Percentiles rank a stretch among this genome's conserved stretches.
Conservation (phyloP, 257 asterid genomes). For the Henckelia pumila region DNA sequence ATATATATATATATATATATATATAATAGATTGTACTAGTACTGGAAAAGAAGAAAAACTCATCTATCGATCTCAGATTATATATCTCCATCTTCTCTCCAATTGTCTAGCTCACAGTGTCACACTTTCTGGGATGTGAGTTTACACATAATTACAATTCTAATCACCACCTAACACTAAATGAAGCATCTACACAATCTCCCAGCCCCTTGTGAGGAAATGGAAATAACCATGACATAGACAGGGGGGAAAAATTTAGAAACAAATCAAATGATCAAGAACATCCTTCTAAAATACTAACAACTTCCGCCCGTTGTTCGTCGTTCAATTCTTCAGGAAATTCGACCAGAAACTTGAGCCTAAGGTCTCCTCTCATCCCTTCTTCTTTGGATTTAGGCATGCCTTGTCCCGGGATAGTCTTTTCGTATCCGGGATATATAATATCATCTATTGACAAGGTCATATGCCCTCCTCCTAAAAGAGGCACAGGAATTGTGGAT, state of each 20-base stretch:
- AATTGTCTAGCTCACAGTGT: neutral
- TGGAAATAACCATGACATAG: neutral
- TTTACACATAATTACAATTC: neutral
- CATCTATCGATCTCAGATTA: neutral
- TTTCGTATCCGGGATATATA: conserved; percentile 77
- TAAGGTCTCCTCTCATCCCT: conserved; percentile 66
- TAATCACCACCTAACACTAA: neutral
- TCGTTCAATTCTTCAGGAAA: conserved; percentile 59
- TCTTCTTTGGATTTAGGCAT: conserved; percentile 59
- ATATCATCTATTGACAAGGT: conserved; percentile 50
- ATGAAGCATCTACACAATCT: conserved; percentile 1
- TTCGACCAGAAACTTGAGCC: conserved; percentile 68
- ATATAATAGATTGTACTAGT: no score
- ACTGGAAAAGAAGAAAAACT: neutral
- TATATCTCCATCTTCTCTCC: neutral
- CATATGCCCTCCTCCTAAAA: conserved; percentile 67
- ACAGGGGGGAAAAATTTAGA: neutral
- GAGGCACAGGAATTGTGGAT: conserved; percentile 59
- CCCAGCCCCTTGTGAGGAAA: neutral
- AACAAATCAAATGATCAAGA: conserved; percentile 18
- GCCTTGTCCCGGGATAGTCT: conserved; percentile 70
- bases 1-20: no score
- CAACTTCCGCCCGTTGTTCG: conserved; percentile 52
- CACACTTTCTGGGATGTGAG: neutral
- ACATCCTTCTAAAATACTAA: conserved; percentile 46